Evolutionary conservation across 177 flowering plant species (phyloP), one percentile per base, ranked within the genome.

Genomic region (Vitis hybrid): DNA sequence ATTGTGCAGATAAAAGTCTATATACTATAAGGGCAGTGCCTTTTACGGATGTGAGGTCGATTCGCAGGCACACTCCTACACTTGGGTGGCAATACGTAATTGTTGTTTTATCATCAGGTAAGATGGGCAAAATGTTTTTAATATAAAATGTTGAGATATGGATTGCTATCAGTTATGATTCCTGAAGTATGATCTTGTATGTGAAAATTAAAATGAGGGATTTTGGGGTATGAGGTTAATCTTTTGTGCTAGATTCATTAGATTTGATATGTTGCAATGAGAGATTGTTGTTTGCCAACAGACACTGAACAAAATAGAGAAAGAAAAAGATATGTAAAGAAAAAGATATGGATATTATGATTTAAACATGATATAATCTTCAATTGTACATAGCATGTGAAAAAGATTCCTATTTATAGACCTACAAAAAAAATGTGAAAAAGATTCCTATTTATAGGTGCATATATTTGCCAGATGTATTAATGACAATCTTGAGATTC

Each of bases 71-170:
- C 70, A 90, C 90, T 72, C 99, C 98, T 12, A 78, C 99, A 5
- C 76, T 93, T 72, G 98, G 99, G 16, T 96, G 97, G 99, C 98
- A 92, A 77, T 96, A 92, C 75, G 69, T 92, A 29, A 96, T 96
- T 65, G 85, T 96, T 31, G 98, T 96, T 50, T 66, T 93, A 74
- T 84, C 97, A 62, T 85, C 97, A 63, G 99, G 99, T 92, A 80
- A 56, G 53, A 15, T 69, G 33, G 13, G 16, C 9, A 11, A 20
- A 53, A 16, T 18, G 51, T 12, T 33, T 39, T 39, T 45, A 12
- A 10, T 39, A 26, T 60, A 14, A 62, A 33, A 33, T 15, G 5
- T 62, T 33, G 39, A 33, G 51, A 8, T 62, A 5, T 62, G 51
- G 49, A 62, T 16, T 33, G 2, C 5, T 7, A 7, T 39, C 8